phyloP scores from a whole-genome alignment of 2,329 filamentous ascomycete genomes.

The Sclerotinia subarctica region DNA sequence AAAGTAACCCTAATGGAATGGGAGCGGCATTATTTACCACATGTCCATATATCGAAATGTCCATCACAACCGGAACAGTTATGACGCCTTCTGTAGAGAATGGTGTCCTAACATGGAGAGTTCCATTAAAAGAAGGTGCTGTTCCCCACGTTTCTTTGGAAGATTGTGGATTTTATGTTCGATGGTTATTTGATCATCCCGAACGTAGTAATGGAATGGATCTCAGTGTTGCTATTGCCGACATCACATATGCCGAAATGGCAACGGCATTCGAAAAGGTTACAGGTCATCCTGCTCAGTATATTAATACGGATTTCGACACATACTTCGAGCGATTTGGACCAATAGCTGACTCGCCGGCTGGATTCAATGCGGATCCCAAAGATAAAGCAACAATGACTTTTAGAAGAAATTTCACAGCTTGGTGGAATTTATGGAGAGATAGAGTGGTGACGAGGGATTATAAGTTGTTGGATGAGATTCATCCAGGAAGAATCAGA shows the following conservation, averaged over 20 bases:
- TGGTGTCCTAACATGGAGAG: constrained; percentile 43
- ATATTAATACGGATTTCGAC: constrained; percentile 40
- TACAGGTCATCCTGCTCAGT: constrained; percentile 44
- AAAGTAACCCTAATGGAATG: constrained; percentile 39
- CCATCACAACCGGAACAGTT: constrained; percentile 39
- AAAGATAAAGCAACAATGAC: constrained; percentile 42
- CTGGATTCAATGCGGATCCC: constrained; percentile 40
- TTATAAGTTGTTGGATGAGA: constrained; percentile 50
- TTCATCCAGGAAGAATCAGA: constrained; percentile 48
- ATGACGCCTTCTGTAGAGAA: constrained; percentile 44
- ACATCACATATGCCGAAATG: constrained; percentile 43
- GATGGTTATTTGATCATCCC: constrained; percentile 49
- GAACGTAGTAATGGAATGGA: constrained; percentile 45
- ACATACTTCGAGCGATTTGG: constrained; percentile 37
- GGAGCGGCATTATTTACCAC: constrained; percentile 43
- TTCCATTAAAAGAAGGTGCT: constrained; percentile 43
- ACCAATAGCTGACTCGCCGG: constrained; percentile 31
- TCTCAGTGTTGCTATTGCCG: constrained; percentile 45
- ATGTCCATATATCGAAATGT: constrained; percentile 49
- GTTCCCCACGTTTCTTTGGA: constrained; percentile 46
- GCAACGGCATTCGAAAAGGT: constrained; percentile 44
- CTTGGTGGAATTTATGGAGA: constrained; percentile 49
- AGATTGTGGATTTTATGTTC: constrained; percentile 47
- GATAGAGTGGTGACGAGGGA: constrained; percentile 45
- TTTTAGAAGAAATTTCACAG: constrained; percentile 48